A percentile compares a stretch with the other conserved stretches of the same genome.
Evolutionary conservation across 208 protist genomes (phyloP).

Genomic region (Borovskyia barvae): DNA sequence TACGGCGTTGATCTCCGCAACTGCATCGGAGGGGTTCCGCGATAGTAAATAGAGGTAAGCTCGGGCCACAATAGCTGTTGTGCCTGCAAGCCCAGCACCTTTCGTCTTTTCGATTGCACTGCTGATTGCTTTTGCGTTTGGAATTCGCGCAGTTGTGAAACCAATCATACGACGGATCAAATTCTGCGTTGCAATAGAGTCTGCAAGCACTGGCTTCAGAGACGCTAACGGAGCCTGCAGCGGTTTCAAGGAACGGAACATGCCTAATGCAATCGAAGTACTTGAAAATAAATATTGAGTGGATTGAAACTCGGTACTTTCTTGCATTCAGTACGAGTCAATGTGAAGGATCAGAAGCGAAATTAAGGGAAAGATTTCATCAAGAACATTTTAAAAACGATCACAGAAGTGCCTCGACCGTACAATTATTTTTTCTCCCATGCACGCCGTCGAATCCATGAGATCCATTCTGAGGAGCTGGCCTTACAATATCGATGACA

Average conservation of each 20-base stretch:
- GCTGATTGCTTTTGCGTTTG: conserved; percentile 62
- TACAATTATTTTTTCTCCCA: too few relatives aligned
- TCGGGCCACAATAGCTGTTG: conserved; percentile 46
- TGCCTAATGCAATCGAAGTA: conserved; percentile 1
- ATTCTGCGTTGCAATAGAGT: conserved; percentile 52
- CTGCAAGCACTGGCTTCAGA: conserved; percentile 69
- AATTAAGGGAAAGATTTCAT: neutral
- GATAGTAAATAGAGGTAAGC: conserved; percentile 46
- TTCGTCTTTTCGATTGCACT: conserved; percentile 72
- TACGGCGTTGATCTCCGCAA: conserved; percentile 57
- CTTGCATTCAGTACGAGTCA: too few relatives aligned
- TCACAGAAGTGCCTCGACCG: too few relatives aligned
- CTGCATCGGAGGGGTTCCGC: conserved; percentile 45
- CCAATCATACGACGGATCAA: conserved; percentile 65
- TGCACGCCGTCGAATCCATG: too few relatives aligned
- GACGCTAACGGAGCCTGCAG: conserved; percentile 49
- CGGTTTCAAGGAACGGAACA: conserved; percentile 51
- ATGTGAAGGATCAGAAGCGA: too few relatives aligned
- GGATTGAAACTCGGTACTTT: conserved; percentile 9
- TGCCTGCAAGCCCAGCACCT: conserved; percentile 60
- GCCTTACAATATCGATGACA: too few relatives aligned
- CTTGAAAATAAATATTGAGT: neutral
- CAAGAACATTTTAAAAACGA: neutral
- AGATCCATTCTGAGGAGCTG: too few relatives aligned
- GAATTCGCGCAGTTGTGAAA: conserved; percentile 19